Percentiles rank a stretch among this genome's conserved stretches.
Evolutionary conservation across 495 filamentous ascomycete genomes (phyloP).

Genomic region (Aspergillus homomorphus): DNA sequence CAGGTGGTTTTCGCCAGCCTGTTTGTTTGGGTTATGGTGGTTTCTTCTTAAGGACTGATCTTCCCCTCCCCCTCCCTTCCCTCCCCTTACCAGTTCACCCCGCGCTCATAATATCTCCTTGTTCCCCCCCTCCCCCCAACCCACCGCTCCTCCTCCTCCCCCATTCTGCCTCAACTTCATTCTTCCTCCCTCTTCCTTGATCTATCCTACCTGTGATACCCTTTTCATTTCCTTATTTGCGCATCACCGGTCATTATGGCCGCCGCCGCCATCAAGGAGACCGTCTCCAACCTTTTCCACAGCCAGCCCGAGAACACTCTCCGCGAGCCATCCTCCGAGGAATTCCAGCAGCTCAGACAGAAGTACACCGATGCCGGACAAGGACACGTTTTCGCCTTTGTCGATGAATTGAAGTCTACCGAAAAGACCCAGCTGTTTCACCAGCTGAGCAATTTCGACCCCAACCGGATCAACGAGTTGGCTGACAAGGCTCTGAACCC

Average conservation of each 20-base stretch:
- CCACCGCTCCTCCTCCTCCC: constrained; percentile 2
- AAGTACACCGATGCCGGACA: constrained; percentile 79
- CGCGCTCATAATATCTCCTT: background rate
- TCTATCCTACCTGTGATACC: background rate
- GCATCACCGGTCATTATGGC: constrained; percentile 33
- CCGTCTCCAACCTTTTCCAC: constrained; percentile 56
- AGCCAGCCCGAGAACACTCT: constrained; percentile 45
- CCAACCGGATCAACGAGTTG: constrained; percentile 77
- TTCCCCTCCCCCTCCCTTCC: background rate
- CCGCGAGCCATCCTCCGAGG: constrained; percentile 65
- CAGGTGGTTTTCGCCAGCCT: background rate
- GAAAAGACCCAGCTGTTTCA: constrained; percentile 79
- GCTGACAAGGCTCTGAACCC: constrained; percentile 78
- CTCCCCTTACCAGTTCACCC: background rate
- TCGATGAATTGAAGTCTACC: constrained; percentile 64
- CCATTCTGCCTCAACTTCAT: constrained; percentile 7
- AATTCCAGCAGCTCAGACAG: constrained; percentile 69
- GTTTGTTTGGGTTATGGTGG: background rate
- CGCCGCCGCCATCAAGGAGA: constrained; percentile 42
- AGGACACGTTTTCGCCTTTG: constrained; percentile 89
- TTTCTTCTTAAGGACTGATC: constrained; percentile 8
- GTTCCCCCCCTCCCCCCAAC: background rate
- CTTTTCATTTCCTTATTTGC: constrained; percentile 9
- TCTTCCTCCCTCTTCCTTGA: constrained; percentile 3
- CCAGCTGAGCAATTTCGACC: constrained; percentile 79